Evolutionary conservation across 306 rosid genomes (phyloP).

Genomic region (Notholithocarpus densiflorus): DNA sequence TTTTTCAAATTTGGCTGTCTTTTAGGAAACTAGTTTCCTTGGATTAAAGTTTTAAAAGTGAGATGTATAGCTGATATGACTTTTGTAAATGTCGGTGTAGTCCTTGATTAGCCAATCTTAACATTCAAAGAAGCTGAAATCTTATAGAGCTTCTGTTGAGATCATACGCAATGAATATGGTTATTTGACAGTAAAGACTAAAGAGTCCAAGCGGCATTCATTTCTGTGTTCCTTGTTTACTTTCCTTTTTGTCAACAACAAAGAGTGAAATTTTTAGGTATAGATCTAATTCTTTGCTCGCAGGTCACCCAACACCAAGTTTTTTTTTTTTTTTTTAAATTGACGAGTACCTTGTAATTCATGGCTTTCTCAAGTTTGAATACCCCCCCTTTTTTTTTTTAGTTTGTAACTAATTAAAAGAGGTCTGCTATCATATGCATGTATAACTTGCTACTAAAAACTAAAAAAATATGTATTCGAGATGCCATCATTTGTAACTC

Average conservation of each 20-base stretch:
- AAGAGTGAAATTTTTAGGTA: neutral
- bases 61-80: neutral
- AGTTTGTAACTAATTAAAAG: no score
- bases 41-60: neutral
- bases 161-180: neutral
- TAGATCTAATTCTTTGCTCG: neutral
- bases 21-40: neutral
- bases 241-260: neutral
- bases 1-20: neutral
- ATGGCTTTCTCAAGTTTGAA: no score
- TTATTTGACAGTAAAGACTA: neutral
- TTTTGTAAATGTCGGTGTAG: neutral
- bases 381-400: no score
- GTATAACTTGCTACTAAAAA: no score
- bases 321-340: no score
- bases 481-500: no score
- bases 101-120: neutral
- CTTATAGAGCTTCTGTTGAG: neutral
- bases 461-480: no score
- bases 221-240: neutral
- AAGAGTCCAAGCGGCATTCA: neutral
- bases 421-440: no score
- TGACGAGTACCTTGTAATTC: no score
- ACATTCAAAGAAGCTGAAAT: neutral
- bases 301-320: neutral